Evolutionary conservation across 2,329 filamentous ascomycete species (phyloP), one percentile per base, ranked within the genome.

Genomic region (Pseudogymnoascus sp.): DNA sequence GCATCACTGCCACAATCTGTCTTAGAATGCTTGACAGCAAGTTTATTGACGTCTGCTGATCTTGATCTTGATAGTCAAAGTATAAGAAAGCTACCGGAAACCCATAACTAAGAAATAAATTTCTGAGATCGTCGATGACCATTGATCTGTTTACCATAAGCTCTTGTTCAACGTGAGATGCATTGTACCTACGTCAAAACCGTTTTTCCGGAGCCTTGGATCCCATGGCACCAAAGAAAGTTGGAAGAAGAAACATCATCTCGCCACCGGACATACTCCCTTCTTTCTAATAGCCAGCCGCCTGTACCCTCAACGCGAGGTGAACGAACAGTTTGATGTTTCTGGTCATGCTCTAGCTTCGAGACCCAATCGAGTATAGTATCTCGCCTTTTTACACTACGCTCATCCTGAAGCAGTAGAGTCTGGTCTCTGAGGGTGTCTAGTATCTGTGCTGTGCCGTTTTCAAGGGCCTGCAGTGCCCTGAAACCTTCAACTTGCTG

Each of bases 61-160:
- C 62, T 25, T 66, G 66, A 36, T 73, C 70, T 18, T 65, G 67
- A 60, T 70, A 69, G 63, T 72, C 70, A 60, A 68, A 72, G 62
- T 72, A 73, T 37, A 68, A 68, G 60, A 65, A 69, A 8, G 65
- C 65, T n/a, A 72, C 9, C 59, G 62, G 37, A 60, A 58, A 33
- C 20, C 38, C 38, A 22, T 41, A 8, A 41, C 16, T 41, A 6
- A 18, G 11, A 41, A 41, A 41, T 22, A 18, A 22, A 41, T 41
- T 22, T 41, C 11, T 41, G 18, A 41, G 38, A 41, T 41, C 38
- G 9, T 41, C 38, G 18, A 41, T 41, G 18, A 41, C 38, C 18
- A 22, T 41, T 41, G 38, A 41, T 22, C 38, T 41, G 18, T 12
- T 41, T 41, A 41, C 20, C 18, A 41, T 41, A 41, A 41, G 38